Evolutionary conservation across 1,139 yeast genomes (phyloP).

Genomic region (Lodderomyces margitis): DNA sequence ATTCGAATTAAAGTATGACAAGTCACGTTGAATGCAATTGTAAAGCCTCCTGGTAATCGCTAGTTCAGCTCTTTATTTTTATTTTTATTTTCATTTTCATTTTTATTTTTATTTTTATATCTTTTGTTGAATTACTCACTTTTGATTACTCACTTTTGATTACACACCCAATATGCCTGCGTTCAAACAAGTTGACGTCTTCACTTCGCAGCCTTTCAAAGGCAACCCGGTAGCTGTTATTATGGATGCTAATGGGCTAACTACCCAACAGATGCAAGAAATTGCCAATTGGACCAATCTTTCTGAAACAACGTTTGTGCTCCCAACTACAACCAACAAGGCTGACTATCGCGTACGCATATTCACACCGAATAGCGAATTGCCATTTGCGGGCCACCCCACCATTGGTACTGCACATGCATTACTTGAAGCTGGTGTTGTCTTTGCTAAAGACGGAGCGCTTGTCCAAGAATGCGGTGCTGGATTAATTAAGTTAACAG

Average conservation of each 20-base stretch:
- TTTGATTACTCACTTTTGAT: not conserved
- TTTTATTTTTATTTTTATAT: not conserved
- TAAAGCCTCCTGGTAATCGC: no score
- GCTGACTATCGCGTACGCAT: conserved; percentile 50
- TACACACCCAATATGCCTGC: conserved; percentile 9
- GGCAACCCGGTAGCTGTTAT: conserved; percentile 61
- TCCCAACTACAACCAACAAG: conserved; percentile 28
- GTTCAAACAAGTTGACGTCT: conserved; percentile 54
- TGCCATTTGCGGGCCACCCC: conserved; percentile 65
- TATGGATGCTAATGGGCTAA: conserved; percentile 30
- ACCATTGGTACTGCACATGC: conserved; percentile 53
- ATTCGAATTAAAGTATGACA: no score
- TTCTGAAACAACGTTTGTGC: conserved; percentile 54
- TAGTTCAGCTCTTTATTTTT: no score
- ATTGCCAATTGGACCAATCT: conserved; percentile 57
- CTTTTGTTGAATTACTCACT: no score
- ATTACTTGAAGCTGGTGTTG: conserved; percentile 29
- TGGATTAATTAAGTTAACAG: conserved; percentile 37
- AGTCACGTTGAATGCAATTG: no score
- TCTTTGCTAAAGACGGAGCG: conserved; percentile 23
- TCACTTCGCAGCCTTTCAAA: conserved; percentile 35
- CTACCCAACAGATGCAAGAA: conserved; percentile 37
- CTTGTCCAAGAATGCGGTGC: conserved; percentile 43
- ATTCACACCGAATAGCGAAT: conserved; percentile 43
- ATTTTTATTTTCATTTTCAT: not conserved